Conservation (phyloP, 2,329 filamentous ascomycete species). For the Allantophomopsis cytisporea region DNA sequence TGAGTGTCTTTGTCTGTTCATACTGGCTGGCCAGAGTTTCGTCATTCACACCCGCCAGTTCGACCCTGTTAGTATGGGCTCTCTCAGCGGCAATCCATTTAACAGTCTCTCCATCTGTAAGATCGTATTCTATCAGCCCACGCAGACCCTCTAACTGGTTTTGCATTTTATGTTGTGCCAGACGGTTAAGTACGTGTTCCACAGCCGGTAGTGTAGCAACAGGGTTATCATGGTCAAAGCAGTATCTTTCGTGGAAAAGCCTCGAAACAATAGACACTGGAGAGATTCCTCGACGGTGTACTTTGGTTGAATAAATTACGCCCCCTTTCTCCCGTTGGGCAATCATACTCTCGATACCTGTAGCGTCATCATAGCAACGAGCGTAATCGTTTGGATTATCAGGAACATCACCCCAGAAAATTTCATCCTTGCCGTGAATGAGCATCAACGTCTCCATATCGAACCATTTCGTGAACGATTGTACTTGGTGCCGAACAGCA, state of each 20-base stretch:
- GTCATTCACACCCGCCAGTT: background rate
- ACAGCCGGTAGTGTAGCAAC: background rate
- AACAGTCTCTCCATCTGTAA: background rate
- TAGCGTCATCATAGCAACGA: constrained; percentile 3
- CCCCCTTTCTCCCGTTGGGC: background rate
- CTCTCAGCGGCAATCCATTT: no score
- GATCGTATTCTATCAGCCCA: background rate
- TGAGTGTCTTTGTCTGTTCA: constrained; percentile 2
- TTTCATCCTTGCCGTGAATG: constrained; percentile 4
- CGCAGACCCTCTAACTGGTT: background rate
- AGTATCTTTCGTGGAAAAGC: background rate
- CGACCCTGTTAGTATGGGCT: background rate
- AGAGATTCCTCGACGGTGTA: background rate
- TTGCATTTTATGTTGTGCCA: background rate
- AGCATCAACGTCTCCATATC: constrained; percentile 8
- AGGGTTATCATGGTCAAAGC: background rate
- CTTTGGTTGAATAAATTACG: background rate
- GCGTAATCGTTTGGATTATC: constrained; percentile 1
- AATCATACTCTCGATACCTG: constrained; percentile 1
- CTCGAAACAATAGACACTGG: background rate
- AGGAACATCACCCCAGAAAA: constrained; percentile 3
- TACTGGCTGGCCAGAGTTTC: constrained; percentile 3
- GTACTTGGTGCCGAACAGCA: constrained; percentile 4
- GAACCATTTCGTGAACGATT: constrained; percentile 3
- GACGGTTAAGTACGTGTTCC: background rate